Base-by-base conservation (phyloP, 1,284 basidiomycete species). In the Apiotrichum akiyoshidainum region DNA sequence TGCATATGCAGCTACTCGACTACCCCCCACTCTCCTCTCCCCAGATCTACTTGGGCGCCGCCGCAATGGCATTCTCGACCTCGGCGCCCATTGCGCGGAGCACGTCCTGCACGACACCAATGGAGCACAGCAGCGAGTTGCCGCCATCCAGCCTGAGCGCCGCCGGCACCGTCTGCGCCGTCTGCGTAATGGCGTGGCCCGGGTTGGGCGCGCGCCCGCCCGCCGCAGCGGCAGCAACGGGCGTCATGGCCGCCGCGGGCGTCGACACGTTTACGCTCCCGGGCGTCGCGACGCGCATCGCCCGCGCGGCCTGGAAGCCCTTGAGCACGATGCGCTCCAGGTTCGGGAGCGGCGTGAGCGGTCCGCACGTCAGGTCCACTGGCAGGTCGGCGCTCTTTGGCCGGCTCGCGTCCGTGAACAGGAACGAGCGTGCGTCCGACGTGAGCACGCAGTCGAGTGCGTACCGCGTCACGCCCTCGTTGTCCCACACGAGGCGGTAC, bases 401-500 rank as follows among this genome's bases (percentile, higher is more conserved):
- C 31, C 26, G 33, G 3, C 65, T 47, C 7, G 65, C 61, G 50
- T 74, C 72, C n/a, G 54, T 42, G 31, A 74, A 35, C 46, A 74
- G 60, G 60, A 63, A 70, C 19, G 45, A 44, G 22, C 35, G 22
- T 7, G 42, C 45, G 41, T 48, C 49, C 4, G 53, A 26, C 2
- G 58, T 50, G 14, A 71, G 57, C 12, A 42, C 45, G 12, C 68
- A 21, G 46, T 69, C 67, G 35, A 74, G 46, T 5, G 65, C 66
- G 54, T 67, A 68, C 26, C 63, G 63, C 19, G 37, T 50, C 10
- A 51, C 55, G 14, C 52, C 49, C 34, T 65, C 59, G 21, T 59
- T 50, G 54, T 73, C 71, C 68, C 68, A 73, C 0, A 71, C 65
- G 26, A 73, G 54, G 12, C 68, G 61, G 49, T 65, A 73, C 34